Evolutionary conservation across 108 stramenopile species (phyloP).

Genomic region (Conticribra guillardii): DNA sequence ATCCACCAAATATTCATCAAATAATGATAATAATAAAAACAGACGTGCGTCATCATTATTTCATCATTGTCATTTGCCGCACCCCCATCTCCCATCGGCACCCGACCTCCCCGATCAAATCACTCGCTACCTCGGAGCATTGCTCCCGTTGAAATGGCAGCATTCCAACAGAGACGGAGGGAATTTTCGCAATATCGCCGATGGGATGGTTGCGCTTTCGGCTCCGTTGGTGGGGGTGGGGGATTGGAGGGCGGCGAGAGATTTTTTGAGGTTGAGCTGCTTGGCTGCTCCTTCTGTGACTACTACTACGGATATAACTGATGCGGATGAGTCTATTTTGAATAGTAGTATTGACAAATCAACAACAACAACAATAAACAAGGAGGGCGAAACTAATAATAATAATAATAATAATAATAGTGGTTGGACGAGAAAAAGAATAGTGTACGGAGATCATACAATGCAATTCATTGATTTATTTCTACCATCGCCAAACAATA

Average conservation of each 20-base stretch:
- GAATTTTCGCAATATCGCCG: conserved; percentile 56
- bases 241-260: conserved; percentile 10
- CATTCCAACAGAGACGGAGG: conserved; percentile 69
- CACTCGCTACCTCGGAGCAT: conserved; percentile 58
- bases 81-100: conserved; percentile 63
- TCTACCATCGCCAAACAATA: conserved; percentile 30
- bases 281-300: neutral
- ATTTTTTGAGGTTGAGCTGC: conserved; percentile 28
- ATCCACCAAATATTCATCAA: too few species aligned
- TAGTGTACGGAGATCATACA: conserved; percentile 61
- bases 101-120: conserved; percentile 46
- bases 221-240: conserved; percentile 45
- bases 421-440: conserved; percentile 17
- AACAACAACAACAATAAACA: neutral
- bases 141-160: conserved; percentile 60
- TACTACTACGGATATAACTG: neutral
- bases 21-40: too few species aligned
- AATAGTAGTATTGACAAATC: too few species aligned
- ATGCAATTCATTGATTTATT: conserved; percentile 75
- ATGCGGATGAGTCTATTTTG: too few species aligned
- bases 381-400: too few species aligned
- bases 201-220: conserved; percentile 48
- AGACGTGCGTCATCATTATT: neutral
- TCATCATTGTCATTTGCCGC: conserved; percentile 7
- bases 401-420: neutral